These are phyloP conservation scores for Caryopteris hybrid DNA, from an alignment of 305 asterid species.

Conservation along the genomic window DNA sequence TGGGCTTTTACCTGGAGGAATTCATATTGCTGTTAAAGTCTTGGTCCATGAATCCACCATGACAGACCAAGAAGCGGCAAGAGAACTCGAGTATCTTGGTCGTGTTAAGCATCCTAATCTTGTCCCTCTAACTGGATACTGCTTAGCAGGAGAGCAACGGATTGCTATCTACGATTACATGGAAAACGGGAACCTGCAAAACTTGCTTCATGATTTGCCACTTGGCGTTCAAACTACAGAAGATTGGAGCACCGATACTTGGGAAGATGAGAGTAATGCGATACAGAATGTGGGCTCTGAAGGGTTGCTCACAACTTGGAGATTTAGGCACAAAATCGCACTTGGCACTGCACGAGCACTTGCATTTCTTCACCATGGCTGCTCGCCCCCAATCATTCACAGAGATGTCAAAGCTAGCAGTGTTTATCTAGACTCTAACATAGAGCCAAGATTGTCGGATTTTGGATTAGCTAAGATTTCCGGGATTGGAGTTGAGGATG, in stretches of 20 bases:
- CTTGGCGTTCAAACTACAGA: constrained; percentile 53
- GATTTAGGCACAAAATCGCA: constrained; percentile 68
- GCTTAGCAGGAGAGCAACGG: constrained; percentile 93
- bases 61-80: constrained; percentile 82
- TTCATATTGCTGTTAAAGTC: constrained; percentile 87
- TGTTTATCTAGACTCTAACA: constrained; percentile 64
- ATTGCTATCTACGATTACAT: constrained; percentile 86
- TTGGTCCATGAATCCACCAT: constrained; percentile 82
- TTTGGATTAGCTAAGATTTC: constrained; percentile 81
- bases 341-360: constrained; percentile 92
- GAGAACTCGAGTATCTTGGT: constrained; percentile 91
- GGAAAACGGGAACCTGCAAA: constrained; percentile 88
- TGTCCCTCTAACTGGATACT: constrained; percentile 80
- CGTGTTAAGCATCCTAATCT: constrained; percentile 90
- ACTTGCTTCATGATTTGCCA: constrained; percentile 72
- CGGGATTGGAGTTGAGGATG: constrained; percentile 62
- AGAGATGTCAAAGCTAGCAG: constrained; percentile 89
- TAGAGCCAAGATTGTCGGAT: constrained; percentile 84
- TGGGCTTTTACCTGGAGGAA: constrained; percentile 76
- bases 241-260: constrained; percentile 62
- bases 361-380: constrained; percentile 94
- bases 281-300: constrained; percentile 59
- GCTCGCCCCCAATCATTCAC: constrained; percentile 86
- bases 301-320: constrained; percentile 59
- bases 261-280: constrained; percentile 66